Evolutionary conservation across 768 basidiomycete genomes (phyloP).

Genomic region (Suillus americanus): DNA sequence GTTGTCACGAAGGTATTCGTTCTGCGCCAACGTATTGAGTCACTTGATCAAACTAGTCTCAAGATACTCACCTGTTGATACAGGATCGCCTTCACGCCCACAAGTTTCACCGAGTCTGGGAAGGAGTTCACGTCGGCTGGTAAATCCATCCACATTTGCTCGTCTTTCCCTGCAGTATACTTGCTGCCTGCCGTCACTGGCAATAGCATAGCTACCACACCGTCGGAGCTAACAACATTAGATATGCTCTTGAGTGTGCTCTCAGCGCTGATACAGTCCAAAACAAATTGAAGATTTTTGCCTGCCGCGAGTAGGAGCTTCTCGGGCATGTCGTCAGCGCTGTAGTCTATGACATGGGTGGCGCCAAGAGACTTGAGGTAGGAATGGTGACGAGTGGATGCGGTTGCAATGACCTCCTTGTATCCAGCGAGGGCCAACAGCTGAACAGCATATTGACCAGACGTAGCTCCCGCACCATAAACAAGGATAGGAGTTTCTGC

Average conservation of each 20-base stretch:
- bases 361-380: conserved; percentile 41
- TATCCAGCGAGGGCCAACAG: conserved; percentile 39
- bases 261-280: conserved; percentile 40
- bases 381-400: conserved; percentile 39
- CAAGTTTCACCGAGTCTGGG: conserved; percentile 26
- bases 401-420: conserved; percentile 35
- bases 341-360: conserved; percentile 41
- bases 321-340: conserved; percentile 34
- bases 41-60: background rate
- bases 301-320: conserved; percentile 35
- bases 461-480: conserved; percentile 44
- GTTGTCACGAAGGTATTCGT: conserved; percentile 40
- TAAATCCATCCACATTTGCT: conserved; percentile 32
- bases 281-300: conserved; percentile 29
- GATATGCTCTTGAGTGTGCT: conserved; percentile 37
- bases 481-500: conserved; percentile 39
- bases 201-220: conserved; percentile 42
- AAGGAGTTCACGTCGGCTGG: conserved; percentile 39
- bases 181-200: conserved; percentile 44
- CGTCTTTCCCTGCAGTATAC: conserved; percentile 13
- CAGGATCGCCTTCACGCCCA: conserved; percentile 30
- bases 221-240: conserved; percentile 36
- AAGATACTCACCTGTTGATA: conserved; percentile 36
- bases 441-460: conserved; percentile 39
- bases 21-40: conserved; percentile 24